Conservation (phyloP, 2,329 filamentous ascomycete species). For the Huntiella moniliformis region DNA sequence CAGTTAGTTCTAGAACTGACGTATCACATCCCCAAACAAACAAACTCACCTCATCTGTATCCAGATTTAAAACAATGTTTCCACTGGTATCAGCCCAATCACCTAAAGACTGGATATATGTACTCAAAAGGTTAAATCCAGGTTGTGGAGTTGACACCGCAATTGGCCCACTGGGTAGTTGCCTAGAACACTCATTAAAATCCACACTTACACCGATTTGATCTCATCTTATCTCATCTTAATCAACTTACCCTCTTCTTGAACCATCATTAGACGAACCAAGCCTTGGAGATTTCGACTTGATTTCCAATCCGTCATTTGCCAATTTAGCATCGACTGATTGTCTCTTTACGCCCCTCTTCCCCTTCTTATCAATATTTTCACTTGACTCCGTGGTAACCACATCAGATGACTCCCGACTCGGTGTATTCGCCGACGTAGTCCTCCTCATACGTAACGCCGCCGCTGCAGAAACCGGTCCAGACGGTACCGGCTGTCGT, state of each 20-base stretch:
- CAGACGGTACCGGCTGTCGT: conserved; percentile 5
- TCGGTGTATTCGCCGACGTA: neutral
- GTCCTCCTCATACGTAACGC: conserved; percentile 1
- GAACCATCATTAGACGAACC: neutral
- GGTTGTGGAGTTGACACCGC: conserved; percentile 1
- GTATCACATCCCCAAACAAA: too few species aligned
- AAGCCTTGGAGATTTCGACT: neutral
- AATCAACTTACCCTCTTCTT: neutral
- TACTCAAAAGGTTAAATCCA: conserved; percentile 8
- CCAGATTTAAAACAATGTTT: conserved; percentile 23
- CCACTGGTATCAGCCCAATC: conserved; percentile 15
- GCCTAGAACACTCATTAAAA: neutral
- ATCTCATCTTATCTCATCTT: neutral
- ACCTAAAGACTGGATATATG: conserved; percentile 3
- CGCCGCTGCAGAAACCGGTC: conserved; percentile 2
- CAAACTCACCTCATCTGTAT: conserved; percentile 29
- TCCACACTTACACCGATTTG: neutral
- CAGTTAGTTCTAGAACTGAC: neutral
- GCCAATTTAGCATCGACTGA: neutral
- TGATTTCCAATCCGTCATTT: neutral
- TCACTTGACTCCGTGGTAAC: neutral
- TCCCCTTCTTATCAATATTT: neutral
- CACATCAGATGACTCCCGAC: too few species aligned
- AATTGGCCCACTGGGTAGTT: neutral
- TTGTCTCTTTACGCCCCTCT: neutral